Conservation (phyloP, 2,329 filamentous ascomycete genomes). For the Hypocrella siamensis region DNA sequence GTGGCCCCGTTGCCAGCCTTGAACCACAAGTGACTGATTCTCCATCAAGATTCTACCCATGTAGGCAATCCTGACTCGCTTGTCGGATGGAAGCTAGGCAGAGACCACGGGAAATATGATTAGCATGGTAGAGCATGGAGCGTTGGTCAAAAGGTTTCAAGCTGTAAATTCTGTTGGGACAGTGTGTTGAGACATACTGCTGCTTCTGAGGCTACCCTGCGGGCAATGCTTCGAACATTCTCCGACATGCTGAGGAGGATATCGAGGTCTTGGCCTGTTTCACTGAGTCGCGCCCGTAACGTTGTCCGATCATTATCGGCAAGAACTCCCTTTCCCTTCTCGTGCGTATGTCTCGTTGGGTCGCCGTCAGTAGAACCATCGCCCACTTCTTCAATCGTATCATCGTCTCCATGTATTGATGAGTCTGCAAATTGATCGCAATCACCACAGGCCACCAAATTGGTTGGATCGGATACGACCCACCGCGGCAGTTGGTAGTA, state of each 20-base stretch:
- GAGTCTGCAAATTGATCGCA: slow-evolving; percentile 15
- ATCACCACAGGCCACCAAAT: slow-evolving; percentile 23
- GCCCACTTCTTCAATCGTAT: slow-evolving; percentile 2
- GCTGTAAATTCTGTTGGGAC: too few species aligned
- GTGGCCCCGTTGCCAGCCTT: slow-evolving; percentile 63
- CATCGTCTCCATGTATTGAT: slow-evolving; percentile 19
- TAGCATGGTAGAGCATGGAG: neutral
- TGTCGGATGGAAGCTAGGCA: slow-evolving; percentile 37
- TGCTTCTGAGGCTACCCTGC: slow-evolving; percentile 26
- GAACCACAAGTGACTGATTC: slow-evolving; percentile 42
- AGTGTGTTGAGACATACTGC: slow-evolving; percentile 5
- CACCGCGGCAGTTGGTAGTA: slow-evolving; percentile 54
- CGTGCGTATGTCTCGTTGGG: too few species aligned
- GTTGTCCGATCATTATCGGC: slow-evolving; percentile 38
- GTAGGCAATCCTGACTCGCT: slow-evolving; percentile 58
- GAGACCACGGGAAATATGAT: neutral
- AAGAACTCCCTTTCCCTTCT: slow-evolving; percentile 43
- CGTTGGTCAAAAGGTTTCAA: slow-evolving; percentile 1
- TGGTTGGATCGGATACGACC: slow-evolving; percentile 52
- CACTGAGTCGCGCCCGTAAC: slow-evolving; percentile 49
- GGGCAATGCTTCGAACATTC: slow-evolving; percentile 50
- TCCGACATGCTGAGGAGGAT: slow-evolving; percentile 44
- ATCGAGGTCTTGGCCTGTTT: slow-evolving; percentile 47
- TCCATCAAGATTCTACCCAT: slow-evolving; percentile 69
- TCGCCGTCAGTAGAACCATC: neutral